Conservation (phyloP, 352 stramenopile genomes). For the Detonula confervacea region DNA sequence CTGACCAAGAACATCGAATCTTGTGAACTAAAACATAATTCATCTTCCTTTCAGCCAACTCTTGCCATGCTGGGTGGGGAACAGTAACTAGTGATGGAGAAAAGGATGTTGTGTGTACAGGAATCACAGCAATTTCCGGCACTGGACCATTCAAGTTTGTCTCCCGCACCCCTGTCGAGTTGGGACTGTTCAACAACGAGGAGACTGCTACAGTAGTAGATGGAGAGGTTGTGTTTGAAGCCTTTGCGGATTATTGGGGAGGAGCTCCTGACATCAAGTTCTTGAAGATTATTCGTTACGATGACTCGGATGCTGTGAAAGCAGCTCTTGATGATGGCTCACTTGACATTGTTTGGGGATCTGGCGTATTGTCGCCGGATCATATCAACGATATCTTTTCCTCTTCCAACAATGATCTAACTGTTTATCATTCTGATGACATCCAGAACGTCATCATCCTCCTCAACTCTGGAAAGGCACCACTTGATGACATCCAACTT, state of each 20-base stretch:
- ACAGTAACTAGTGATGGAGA: conserved; percentile 20
- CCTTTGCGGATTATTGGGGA: conserved; percentile 58
- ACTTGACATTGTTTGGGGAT: conserved; percentile 57
- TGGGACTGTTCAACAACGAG: conserved; percentile 10
- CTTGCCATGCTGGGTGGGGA: conserved; percentile 52
- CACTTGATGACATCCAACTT: conserved; percentile 42
- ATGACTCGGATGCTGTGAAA: conserved; percentile 42
- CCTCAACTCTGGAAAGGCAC: conserved; percentile 49
- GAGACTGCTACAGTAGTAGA: conserved; percentile 32
- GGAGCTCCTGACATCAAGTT: conserved; percentile 32
- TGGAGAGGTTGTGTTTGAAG: conserved; percentile 52
- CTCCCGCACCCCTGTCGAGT: conserved; percentile 1
- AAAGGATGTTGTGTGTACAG: conserved; percentile 44
- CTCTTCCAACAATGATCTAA: background rate
- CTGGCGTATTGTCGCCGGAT: conserved; percentile 30
- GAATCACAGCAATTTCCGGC: conserved; percentile 38
- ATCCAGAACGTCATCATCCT: conserved; percentile 58
- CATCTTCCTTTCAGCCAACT: conserved; percentile 47
- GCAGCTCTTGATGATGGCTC: conserved; percentile 37
- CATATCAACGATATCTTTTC: background rate
- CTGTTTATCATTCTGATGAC: conserved; percentile 20
- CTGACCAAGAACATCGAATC: background rate
- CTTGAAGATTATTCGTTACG: conserved; percentile 53
- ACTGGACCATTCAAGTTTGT: conserved; percentile 64
- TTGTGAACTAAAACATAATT: too few relatives aligned